Conservation (phyloP, 345 rosid species). For the Diplotaxis tenuifolia region DNA sequence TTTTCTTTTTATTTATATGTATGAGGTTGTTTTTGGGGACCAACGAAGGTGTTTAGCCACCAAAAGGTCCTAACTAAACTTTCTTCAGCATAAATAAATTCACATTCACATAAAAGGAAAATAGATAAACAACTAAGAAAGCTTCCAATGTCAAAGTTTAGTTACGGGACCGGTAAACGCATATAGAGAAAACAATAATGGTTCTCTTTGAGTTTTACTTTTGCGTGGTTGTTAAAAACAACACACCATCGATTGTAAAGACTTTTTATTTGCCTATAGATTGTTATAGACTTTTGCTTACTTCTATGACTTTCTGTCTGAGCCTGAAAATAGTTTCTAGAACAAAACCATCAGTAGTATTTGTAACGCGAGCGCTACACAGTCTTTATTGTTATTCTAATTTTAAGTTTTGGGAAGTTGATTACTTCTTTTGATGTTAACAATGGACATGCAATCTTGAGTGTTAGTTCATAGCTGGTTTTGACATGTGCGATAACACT, state of each 20-base stretch:
- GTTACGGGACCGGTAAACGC: conserved; percentile 31
- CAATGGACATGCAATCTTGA: background rate
- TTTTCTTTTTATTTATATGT: background rate
- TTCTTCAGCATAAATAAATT: background rate
- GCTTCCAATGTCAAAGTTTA: conserved; percentile 35
- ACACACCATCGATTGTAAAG: background rate
- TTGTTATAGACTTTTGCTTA: background rate
- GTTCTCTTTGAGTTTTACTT: background rate
- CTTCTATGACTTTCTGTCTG: background rate
- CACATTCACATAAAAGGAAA: background rate
- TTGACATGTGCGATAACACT: background rate
- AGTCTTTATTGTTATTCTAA: background rate
- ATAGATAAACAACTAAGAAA: background rate
- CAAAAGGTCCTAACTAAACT: conserved; percentile 6
- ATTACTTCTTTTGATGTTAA: background rate
- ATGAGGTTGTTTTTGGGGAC: background rate
- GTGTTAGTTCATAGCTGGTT: background rate
- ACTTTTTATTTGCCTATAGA: conserved; percentile 17
- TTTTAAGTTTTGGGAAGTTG: background rate
- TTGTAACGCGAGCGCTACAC: background rate
- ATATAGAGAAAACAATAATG: conserved; percentile 7
- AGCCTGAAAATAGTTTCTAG: background rate
- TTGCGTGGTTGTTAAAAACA: background rate
- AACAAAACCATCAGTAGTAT: background rate
- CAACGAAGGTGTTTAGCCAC: background rate